Percentiles rank a stretch among this genome's conserved stretches.
Evolutionary conservation across 129 eudicot genomes (phyloP).

Genomic region (Pittosporum tobira): DNA sequence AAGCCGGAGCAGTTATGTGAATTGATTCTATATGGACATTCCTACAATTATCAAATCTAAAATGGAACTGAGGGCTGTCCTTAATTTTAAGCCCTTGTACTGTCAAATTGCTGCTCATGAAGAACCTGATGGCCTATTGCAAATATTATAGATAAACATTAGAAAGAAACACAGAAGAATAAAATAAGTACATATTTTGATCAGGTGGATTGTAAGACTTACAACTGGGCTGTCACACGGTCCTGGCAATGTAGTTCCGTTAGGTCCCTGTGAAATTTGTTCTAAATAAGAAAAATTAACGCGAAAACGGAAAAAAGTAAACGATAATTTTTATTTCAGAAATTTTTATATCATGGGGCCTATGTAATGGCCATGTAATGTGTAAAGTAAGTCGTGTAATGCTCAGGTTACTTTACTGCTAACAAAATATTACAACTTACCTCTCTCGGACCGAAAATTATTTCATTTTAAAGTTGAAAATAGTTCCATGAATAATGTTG

Average conservation of each 20-base stretch:
- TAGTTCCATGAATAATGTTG: neutral
- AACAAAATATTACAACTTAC: no score
- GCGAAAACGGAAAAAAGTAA: no score
- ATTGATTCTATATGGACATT: constrained; percentile 43
- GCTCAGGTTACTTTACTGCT: no score
- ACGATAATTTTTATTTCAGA: no score
- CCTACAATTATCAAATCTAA: constrained; percentile 54
- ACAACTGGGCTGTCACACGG: constrained; percentile 78
- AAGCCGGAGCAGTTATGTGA: constrained; percentile 43
- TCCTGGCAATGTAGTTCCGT: constrained; percentile 43
- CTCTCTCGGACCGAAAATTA: no score
- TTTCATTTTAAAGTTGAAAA: neutral
- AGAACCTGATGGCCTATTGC: constrained; percentile 56
- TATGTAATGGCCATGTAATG: no score
- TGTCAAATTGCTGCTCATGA: constrained; percentile 52
- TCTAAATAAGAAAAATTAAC: neutral
- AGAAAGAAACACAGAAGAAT: neutral
- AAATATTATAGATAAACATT: neutral
- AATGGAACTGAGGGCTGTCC: constrained; percentile 58
- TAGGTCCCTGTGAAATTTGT: constrained; percentile 30
- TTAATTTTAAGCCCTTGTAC: constrained; percentile 45
- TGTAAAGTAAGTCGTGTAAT: no score
- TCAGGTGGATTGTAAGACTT: constrained; percentile 19
- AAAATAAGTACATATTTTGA: neutral
- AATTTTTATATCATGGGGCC: no score